Percentiles rank a stretch among this genome's conserved stretches.
phyloP scores from a whole-genome alignment of 2,329 filamentous ascomycete species.

The Sporothrix pallida region DNA sequence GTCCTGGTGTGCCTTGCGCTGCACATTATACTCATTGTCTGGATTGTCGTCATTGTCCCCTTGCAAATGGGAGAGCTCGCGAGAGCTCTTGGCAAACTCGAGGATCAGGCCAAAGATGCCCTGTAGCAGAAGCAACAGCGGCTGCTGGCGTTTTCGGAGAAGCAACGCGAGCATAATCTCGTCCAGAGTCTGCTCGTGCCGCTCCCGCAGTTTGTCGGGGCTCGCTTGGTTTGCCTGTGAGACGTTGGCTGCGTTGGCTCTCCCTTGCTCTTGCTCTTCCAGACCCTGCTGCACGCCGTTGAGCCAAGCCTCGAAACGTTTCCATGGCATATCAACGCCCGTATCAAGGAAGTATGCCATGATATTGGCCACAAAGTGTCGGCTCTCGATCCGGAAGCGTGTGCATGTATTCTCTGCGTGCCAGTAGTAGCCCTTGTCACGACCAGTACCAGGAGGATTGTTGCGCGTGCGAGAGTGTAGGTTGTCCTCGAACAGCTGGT shows the following conservation, averaged over 20 bases:
- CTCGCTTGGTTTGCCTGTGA: conserved; percentile 51
- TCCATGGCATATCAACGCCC: conserved; percentile 77
- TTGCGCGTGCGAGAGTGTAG: not conserved
- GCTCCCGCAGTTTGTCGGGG: conserved; percentile 68
- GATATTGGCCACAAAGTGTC: conserved; percentile 77
- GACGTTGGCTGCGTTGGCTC: conserved; percentile 41
- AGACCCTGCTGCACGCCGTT: conserved; percentile 66
- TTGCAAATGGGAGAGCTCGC: conserved; percentile 45
- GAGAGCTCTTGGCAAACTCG: conserved; percentile 64
- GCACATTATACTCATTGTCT: not conserved
- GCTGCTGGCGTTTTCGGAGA: conserved; percentile 74
- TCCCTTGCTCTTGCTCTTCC: conserved; percentile 47
- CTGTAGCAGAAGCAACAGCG: conserved; percentile 74
- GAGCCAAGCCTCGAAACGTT: conserved; percentile 69
- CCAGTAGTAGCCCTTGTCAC: not conserved
- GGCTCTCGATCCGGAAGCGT: conserved; percentile 75
- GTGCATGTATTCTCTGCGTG: conserved; percentile 40
- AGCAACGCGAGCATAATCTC: conserved; percentile 76
- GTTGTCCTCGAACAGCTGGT: conserved; percentile 65
- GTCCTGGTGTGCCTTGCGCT: conserved; percentile 41
- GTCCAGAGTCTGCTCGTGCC: conserved; percentile 76
- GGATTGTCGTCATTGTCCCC: not conserved
- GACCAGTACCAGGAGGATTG: not conserved
- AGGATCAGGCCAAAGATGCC: conserved; percentile 77
- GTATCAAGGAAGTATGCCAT: conserved; percentile 80